A percentile compares a stretch with the other conserved stretches of the same genome.
Evolutionary conservation across 2,329 filamentous ascomycete genomes (phyloP).

Genomic region (Sordariomycetes sp.): DNA sequence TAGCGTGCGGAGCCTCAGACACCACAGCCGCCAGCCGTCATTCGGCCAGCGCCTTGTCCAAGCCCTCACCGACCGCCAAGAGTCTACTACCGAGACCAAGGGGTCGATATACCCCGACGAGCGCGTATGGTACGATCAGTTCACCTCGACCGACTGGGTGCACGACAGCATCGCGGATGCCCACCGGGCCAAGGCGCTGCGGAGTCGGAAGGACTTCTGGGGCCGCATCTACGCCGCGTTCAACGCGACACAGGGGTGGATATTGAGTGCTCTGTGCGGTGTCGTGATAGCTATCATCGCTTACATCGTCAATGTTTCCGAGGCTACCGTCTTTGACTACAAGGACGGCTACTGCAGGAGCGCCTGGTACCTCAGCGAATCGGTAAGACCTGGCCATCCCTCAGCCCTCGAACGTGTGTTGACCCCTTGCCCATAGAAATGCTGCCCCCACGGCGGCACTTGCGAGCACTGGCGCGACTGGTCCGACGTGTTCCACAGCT

Average conservation of each 20-base stretch:
- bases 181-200: constrained; percentile 72
- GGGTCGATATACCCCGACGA: constrained; percentile 62
- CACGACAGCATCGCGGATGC: constrained; percentile 94
- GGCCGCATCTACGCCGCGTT: constrained; percentile 67
- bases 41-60: constrained; percentile 48
- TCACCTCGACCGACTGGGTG: constrained; percentile 95
- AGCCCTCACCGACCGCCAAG: constrained; percentile 44
- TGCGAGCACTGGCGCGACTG: constrained; percentile 45
- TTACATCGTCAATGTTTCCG: constrained; percentile 79
- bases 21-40: constrained; percentile 45
- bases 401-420: neutral
- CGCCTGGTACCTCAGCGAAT: constrained; percentile 62
- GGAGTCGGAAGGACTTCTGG: constrained; percentile 69
- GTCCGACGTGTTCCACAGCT: constrained; percentile 32
- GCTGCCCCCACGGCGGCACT: constrained; percentile 38
- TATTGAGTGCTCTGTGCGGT: constrained; percentile 81
- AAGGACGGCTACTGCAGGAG: constrained; percentile 75
- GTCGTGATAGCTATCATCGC: constrained; percentile 74
- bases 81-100: constrained; percentile 50
- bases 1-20: constrained; percentile 22
- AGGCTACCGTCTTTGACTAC: constrained; percentile 74
- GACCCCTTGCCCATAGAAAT: constrained; percentile 22
- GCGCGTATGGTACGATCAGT: constrained; percentile 96
- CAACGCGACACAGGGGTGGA: constrained; percentile 87
- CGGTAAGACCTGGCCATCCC: constrained; percentile 27